Conservation (phyloP, 352 stramenopile genomes). For the Saprolegnia parasitica region DNA sequence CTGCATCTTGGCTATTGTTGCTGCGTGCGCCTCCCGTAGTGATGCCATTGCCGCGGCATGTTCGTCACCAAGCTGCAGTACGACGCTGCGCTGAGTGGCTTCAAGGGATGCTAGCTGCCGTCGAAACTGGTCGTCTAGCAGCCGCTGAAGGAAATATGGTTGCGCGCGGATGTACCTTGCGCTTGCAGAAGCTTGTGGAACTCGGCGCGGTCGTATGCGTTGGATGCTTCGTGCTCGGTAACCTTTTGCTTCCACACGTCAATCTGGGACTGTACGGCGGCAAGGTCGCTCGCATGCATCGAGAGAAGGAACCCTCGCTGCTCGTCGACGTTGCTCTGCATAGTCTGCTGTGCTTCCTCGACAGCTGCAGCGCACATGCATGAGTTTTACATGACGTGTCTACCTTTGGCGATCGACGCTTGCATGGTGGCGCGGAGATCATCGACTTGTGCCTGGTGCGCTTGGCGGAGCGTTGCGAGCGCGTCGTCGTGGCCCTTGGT, state of each 20-base stretch:
- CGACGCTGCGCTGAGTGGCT: not conserved
- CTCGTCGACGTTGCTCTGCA: slow-evolving; percentile 10
- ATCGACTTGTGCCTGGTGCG: slow-evolving; percentile 27
- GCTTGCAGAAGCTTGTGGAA: not conserved
- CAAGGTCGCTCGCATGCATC: slow-evolving; percentile 16
- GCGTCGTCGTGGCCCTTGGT: slow-evolving; percentile 29
- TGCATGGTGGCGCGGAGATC: slow-evolving; percentile 30
- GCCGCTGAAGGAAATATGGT: not conserved
- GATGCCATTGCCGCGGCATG: not conserved
- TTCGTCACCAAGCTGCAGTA: not conserved
- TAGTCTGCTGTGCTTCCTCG: not conserved
- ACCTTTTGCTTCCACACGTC: not conserved
- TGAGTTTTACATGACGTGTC: too few species aligned
- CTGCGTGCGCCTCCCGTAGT: not conserved
- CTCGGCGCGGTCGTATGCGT: not conserved
- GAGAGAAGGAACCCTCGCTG: slow-evolving; percentile 13
- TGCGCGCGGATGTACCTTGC: not conserved
- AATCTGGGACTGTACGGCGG: not conserved
- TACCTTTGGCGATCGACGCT: slow-evolving; percentile 1
- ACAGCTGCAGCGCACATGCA: too few species aligned
- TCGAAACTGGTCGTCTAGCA: not conserved
- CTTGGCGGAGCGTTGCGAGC: slow-evolving; percentile 27
- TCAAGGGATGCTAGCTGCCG: not conserved
- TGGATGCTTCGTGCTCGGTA: not conserved
- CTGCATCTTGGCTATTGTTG: not conserved